Evolutionary conservation across 176 grass and related monocot genomes (phyloP).

Genomic region (Eleusine indica): DNA sequence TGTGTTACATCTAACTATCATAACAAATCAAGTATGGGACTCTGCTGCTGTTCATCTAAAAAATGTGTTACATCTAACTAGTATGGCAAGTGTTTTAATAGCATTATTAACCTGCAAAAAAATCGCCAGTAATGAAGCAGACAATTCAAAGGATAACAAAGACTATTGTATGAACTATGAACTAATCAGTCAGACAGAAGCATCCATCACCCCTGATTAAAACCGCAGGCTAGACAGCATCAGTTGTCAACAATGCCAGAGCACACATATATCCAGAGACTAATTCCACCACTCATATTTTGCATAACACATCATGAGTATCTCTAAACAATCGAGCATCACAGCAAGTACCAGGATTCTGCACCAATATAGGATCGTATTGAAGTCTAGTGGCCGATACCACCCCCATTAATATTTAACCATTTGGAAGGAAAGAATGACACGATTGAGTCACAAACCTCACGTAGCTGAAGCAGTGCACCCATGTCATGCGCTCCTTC

Average conservation of each 20-base stretch:
- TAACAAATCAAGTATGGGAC: neutral
- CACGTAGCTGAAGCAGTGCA: constrained; percentile 67
- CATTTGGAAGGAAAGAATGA: constrained; percentile 18
- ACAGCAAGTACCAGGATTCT: neutral
- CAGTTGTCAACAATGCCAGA: neutral
- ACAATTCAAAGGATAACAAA: neutral
- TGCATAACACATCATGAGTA: neutral
- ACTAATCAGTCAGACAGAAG: constrained; percentile 20
- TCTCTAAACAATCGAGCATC: constrained; percentile 16
- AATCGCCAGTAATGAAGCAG: neutral
- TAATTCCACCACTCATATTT: constrained; percentile 4
- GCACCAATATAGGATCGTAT: neutral
- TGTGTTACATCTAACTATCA: neutral
- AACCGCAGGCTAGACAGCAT: neutral
- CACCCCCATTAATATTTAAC: neutral
- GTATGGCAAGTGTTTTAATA: neutral
- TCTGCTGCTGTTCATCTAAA: no score
- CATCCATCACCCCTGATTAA: neutral
- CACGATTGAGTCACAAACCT: constrained; percentile 60
- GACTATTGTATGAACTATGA: neutral
- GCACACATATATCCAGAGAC: neutral
- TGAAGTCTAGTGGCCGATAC: constrained; percentile 9
- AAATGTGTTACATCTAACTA: neutral
- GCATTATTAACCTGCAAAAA: neutral
- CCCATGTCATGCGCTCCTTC: constrained; percentile 54